Evolutionary conservation across 148 eudicot genomes (phyloP).

Genomic region (Nyssa sinensis): DNA sequence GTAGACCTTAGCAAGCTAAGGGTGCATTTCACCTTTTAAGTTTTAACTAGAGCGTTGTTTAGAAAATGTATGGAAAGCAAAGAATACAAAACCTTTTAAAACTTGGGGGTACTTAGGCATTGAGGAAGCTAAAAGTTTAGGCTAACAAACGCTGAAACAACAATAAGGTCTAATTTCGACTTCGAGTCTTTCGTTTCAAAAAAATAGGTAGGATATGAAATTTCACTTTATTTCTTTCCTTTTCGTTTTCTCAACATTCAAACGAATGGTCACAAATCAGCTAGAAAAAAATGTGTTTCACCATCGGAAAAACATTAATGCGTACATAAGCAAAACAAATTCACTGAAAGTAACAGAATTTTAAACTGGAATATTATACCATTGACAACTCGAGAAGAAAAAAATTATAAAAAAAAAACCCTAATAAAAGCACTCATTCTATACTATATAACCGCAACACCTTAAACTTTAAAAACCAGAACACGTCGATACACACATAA

Average conservation of each 20-base stretch:
- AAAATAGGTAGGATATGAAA: not conserved
- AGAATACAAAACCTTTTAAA: too few relatives aligned
- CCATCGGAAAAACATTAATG: not conserved
- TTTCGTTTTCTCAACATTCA: too few relatives aligned
- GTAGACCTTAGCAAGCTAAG: too few relatives aligned
- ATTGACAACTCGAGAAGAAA: not conserved
- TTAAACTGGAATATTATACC: not conserved
- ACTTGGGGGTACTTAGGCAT: not conserved
- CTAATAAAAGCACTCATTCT: not conserved
- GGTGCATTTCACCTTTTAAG: too few relatives aligned
- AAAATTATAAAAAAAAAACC: too few relatives aligned
- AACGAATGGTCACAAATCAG: too few relatives aligned
- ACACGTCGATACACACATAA: not conserved
- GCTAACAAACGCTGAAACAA: too few relatives aligned
- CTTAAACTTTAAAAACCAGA: not conserved
- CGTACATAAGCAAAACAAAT: not conserved
- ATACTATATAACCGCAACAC: not conserved
- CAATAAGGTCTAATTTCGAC: not conserved
- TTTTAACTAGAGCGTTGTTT: too few relatives aligned
- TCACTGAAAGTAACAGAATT: not conserved
- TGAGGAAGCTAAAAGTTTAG: not conserved
- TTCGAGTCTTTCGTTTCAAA: not conserved
- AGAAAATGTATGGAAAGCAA: too few relatives aligned
- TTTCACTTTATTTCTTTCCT: not conserved
- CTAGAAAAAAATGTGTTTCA: too few relatives aligned